These are phyloP conservation scores for Crithidia acanthocephali DNA, from an alignment of 208 protist genomes.

Conservation along the genomic window DNA sequence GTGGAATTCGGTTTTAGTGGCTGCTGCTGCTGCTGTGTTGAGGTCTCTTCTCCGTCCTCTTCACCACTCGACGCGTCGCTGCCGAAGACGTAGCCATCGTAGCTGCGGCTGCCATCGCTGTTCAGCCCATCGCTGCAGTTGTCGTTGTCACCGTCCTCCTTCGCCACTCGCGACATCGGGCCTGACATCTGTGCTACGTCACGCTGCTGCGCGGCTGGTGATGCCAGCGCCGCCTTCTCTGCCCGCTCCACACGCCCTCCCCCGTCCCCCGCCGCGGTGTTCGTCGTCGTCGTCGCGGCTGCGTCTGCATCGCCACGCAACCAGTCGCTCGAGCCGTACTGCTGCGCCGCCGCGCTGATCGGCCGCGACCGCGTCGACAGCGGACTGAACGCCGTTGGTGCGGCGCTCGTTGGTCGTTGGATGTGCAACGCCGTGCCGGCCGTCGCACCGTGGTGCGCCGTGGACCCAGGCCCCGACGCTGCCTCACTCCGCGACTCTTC, in stretches of 20 bases:
- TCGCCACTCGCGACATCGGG: neutral
- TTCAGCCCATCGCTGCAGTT: neutral
- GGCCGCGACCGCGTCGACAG: neutral
- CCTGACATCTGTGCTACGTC: too few relatives aligned
- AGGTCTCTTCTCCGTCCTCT: neutral
- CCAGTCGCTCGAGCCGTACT: neutral
- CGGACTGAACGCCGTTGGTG: neutral
- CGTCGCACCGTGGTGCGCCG: too few relatives aligned
- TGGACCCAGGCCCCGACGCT: too few relatives aligned
- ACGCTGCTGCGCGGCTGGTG: too few relatives aligned
- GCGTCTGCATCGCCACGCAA: neutral
- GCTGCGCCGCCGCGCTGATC: neutral
- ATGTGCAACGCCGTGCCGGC: too few relatives aligned
- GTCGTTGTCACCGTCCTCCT: neutral
- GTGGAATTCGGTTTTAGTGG: too few relatives aligned
- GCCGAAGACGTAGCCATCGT: neutral
- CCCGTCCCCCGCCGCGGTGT: neutral
- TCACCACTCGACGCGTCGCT: neutral
- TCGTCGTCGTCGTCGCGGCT: neutral
- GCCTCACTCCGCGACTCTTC: too few relatives aligned
- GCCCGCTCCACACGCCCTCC: neutral
- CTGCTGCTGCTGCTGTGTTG: too few relatives aligned
- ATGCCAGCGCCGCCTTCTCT: neutral
- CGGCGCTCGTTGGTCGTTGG: neutral
- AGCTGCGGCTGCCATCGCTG: constrained; percentile 5